phyloP scores from a whole-genome alignment of 139 green algal species.

The Coelastrella sp. region DNA sequence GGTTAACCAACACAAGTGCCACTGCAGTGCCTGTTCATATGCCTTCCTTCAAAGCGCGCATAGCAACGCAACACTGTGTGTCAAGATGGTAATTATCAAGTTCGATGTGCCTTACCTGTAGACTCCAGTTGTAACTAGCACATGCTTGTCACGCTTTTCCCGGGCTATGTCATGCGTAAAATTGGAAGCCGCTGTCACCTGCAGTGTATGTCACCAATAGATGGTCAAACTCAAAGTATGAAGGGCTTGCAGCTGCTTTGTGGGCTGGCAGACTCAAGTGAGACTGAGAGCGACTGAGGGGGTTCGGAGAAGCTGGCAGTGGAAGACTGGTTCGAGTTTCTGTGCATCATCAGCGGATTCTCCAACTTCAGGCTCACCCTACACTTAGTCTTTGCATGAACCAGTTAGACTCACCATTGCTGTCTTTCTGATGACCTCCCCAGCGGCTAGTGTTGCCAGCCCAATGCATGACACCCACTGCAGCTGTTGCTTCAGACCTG shows the following conservation, averaged over 20 bases:
- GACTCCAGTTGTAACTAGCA: conserved; percentile 70
- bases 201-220: neutral
- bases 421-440: conserved; percentile 76
- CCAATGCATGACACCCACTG: conserved; percentile 46
- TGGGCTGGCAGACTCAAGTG: no score
- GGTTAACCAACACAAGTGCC: no score
- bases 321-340: no score
- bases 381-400: no score
- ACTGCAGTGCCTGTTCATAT: no score
- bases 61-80: neutral
- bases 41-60: no score
- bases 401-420: no score
- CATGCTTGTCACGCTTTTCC: conserved; percentile 57
- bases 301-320: no score
- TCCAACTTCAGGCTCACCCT: no score
- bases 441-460: conserved; percentile 61
- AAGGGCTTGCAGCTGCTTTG: no score
- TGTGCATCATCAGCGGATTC: no score
- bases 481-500: conserved; percentile 43
- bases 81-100: neutral
- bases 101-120: conserved; percentile 59
- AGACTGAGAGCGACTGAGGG: no score
- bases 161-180: conserved; percentile 85
- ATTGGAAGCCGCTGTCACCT: conserved; percentile 71
- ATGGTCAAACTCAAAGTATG: neutral